Percentiles rank a stretch among this genome's conserved stretches.
Conservation (phyloP, 1,139 yeast species). For the Suhomyces kunorum region DNA sequence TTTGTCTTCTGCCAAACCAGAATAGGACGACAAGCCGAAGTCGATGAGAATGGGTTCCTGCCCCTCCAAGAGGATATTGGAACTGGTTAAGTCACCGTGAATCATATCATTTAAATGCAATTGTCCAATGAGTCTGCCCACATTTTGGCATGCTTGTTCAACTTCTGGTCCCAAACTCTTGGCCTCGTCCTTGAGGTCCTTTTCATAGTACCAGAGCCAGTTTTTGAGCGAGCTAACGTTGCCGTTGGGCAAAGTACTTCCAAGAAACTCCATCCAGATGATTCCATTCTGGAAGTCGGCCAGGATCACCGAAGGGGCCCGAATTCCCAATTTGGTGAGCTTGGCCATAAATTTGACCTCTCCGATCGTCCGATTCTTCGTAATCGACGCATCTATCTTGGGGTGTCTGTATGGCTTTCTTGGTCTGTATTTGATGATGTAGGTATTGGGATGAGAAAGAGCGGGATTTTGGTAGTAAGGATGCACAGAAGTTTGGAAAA, state of each 20-base stretch:
- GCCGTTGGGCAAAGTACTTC: constrained; percentile 49
- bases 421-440: constrained; percentile 83
- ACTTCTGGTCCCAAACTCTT: constrained; percentile 39
- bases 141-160: constrained; percentile 43
- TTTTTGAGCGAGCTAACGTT: constrained; percentile 63
- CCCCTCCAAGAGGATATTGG: constrained; percentile 67
- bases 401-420: constrained; percentile 89
- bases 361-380: constrained; percentile 77
- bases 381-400: constrained; percentile 69
- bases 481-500: constrained; percentile 63
- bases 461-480: constrained; percentile 57
- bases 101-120: constrained; percentile 78
- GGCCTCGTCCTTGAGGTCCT: constrained; percentile 18
- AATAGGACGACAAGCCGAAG: constrained; percentile 84
- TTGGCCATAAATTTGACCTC: constrained; percentile 79
- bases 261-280: constrained; percentile 86
- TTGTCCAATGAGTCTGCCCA: constrained; percentile 70
- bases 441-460: constrained; percentile 32
- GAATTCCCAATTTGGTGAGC: constrained; percentile 54
- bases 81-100: constrained; percentile 94
- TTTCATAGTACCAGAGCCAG: constrained; percentile 66
- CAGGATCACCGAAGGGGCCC: constrained; percentile 68
- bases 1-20: constrained; percentile 81
- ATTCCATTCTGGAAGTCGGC: constrained; percentile 78
- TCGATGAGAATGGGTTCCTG: constrained; percentile 71